Evolutionary conservation across 2,329 filamentous ascomycete genomes (phyloP), one percentile per base, ranked within the genome.

Genomic region (Curvularia sp.): DNA sequence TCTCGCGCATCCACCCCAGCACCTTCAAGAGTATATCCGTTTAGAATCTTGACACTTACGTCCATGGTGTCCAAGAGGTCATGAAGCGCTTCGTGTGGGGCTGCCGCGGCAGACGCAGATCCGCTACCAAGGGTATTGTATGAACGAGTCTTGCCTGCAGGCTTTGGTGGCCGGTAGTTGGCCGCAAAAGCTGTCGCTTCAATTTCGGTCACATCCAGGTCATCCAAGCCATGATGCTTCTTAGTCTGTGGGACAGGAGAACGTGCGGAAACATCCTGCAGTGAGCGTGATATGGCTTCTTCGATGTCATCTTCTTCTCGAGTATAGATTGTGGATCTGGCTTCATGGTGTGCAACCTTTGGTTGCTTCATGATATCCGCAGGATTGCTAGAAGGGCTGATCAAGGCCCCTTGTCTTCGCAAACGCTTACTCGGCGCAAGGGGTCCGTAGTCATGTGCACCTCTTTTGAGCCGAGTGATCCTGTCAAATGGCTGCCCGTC

Each of bases 241-340:
- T 18, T 13, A 18, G 15, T n/a, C 7, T 36, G 15, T 18, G 34
- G 34, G 6, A 6, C 34, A 36, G 34, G 34, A 9, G 15, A 5
- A 6, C 34, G 8, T 36, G 15, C n/a, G 15, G 34, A 7, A 36
- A 36, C n/a, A 36, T 36, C 34, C 3, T 18, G 23, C n/a, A 60
- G 39, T 9, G 53, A 60, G 46, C 49, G 49, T 10, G 49, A 19
- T 21, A 60, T 47, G 12, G 57, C 57, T 50, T 53, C 49, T 36
- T 39, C 57, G 28, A 57, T 46, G 12, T 49, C 57, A 15, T 53
- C 41, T 13, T 60, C 21, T 7, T 53, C 49, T 23, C 32, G 25
- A 6, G 23, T 39, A 8, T n/a, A 25, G 18, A 15, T 8, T n/a
- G 5, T 18, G 45, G 19, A 7, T 15, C 6, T n/a, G 12, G 15